Percentiles rank a stretch among this genome's conserved stretches.
phyloP scores from a whole-genome alignment of 192 early-diverging fungal genomes.

The Umbelopsis isabellina region DNA sequence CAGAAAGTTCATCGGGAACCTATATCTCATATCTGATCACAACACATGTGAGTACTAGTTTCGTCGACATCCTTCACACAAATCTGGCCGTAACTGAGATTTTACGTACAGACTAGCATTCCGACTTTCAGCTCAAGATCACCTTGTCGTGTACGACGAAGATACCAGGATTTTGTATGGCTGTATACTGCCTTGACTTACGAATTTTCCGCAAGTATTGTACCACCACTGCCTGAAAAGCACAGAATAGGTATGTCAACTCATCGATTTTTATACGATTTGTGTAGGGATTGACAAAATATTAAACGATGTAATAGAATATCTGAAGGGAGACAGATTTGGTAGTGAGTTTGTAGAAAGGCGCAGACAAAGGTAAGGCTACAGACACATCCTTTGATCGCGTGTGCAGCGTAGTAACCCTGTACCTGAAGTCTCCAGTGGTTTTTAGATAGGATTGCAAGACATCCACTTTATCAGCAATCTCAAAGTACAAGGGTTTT shows the following conservation, averaged over 20 bases:
- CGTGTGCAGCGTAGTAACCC: background rate
- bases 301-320: constrained; percentile 58
- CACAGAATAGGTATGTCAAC: constrained; percentile 75
- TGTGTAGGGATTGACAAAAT: background rate
- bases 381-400: background rate
- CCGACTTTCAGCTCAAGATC: constrained; percentile 54
- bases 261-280: background rate
- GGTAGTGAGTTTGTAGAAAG: constrained; percentile 88
- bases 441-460: constrained; percentile 79
- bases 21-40: constrained; percentile 85
- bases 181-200: constrained; percentile 73
- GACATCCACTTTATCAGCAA: constrained; percentile 79
- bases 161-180: constrained; percentile 96
- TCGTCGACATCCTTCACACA: background rate
- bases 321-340: constrained; percentile 95
- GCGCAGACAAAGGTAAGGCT: constrained; percentile 57
- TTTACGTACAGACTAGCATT: constrained; percentile 57
- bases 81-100: background rate
- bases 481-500: constrained; percentile 77
- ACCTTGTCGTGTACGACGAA: constrained; percentile 71
- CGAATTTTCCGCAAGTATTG: constrained; percentile 79
- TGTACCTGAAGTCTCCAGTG: constrained; percentile 68
- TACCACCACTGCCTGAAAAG: constrained; percentile 91
- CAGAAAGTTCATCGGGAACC: constrained; percentile 80
- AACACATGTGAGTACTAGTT: constrained; percentile 60